Base-by-base conservation (phyloP, 2,329 filamentous ascomycete species). In the Penicillium sp. region DNA sequence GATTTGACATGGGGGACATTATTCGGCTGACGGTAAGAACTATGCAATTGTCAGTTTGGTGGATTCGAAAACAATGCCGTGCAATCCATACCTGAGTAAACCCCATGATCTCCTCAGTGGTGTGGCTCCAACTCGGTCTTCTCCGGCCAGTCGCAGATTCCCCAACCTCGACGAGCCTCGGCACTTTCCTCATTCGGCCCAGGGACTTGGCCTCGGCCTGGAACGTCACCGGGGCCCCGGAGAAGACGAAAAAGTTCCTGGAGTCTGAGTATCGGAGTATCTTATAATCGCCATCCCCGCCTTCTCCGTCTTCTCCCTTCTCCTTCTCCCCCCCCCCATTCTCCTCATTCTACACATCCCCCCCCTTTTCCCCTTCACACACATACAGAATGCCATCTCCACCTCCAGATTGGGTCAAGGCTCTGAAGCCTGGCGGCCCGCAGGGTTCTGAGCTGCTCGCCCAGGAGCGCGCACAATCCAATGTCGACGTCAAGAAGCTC, bases 391-490 rank as follows among this genome's bases (percentile, higher is more conserved):
- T 78, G 76, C 71, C 73, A 28, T 72, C 76, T 63, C 73, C 78
- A 62, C 76, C 82, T 67, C 85, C 85, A 42, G 80, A 83, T 75
- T 90, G 88, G 88, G 88, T 90, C 68, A 86, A 87, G 75, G 82
- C 84, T 67, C 80, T 90, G 66, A 87, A 84, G 79, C 87, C 87
- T 38, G 82, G 89, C 2, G 84, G 84, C 58, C 87, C 87, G 5
- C 89, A 91, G 69, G 89, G 90, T 64, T 81, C 83, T 42, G 88
- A 91, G 70, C 82, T 93, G 52, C 85, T 93, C 57, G 75, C 82
- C n/a, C 81, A 84, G 54, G 90, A 93, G 80, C 85, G 91, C 64
- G 83, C 83, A 26, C 85, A 85, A 69, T 91, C 88, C 55, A 86
- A 86, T 61, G 76, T 93, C 67, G 81, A 88, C 30, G 85, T 91